These are phyloP conservation scores for Mucor velutinosus DNA, from an alignment of 371 early-diverging fungal species.

Conservation along the genomic window DNA sequence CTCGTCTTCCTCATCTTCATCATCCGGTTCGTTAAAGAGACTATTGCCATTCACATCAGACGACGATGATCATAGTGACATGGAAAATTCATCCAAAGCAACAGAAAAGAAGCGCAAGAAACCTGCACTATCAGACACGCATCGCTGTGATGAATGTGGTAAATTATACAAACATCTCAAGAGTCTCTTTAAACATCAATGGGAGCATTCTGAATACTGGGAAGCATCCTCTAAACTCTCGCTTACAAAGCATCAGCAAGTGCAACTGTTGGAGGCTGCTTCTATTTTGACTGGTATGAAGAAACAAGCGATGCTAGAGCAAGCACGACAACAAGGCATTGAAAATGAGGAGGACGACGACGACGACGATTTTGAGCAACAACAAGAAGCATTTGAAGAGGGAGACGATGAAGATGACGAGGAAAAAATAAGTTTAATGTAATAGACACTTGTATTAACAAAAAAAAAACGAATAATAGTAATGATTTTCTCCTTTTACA, in stretches of 20 bases:
- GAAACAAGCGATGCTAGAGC: neutral
- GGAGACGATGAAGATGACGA: neutral
- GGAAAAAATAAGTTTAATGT: neutral
- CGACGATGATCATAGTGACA: neutral
- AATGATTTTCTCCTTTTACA: neutral
- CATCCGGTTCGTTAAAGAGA: neutral
- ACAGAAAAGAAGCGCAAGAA: neutral
- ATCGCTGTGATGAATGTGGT: constrained; percentile 61
- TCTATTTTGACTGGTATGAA: constrained; percentile 63
- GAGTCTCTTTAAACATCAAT: constrained; percentile 67
- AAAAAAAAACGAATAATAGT: neutral
- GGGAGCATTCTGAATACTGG: constrained; percentile 75
- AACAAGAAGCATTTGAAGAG: neutral
- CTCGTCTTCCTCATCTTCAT: neutral
- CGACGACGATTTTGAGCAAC: neutral
- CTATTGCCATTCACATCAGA: neutral
- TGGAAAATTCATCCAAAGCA: neutral
- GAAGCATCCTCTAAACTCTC: constrained; percentile 59
- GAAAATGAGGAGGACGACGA: neutral
- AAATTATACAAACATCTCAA: constrained; percentile 70
- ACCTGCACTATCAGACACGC: neutral
- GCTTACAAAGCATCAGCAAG: constrained; percentile 74
- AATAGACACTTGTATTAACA: neutral
- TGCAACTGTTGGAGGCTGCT: constrained; percentile 75
- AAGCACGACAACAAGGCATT: neutral